These are phyloP conservation scores for Chaetomium fimeti DNA, from an alignment of 495 filamentous ascomycete genomes.

Conservation along the genomic window DNA sequence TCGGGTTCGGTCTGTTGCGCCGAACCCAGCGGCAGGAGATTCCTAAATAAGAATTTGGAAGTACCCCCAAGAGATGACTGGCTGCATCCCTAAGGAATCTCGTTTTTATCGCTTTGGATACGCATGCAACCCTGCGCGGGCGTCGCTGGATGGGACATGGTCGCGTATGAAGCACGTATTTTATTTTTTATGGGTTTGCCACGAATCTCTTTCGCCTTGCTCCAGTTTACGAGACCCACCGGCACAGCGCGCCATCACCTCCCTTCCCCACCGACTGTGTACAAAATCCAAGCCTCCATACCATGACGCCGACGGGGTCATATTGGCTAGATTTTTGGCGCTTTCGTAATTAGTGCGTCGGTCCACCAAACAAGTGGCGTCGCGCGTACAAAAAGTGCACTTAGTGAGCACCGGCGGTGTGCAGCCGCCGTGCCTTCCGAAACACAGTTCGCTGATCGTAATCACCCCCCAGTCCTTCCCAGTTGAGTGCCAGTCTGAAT, in stretches of 20 bases:
- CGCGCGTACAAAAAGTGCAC: background rate
- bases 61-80: background rate
- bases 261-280: background rate
- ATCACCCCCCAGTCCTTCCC: conserved; percentile 9
- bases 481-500: background rate
- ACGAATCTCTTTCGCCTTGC: background rate
- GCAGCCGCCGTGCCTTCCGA: conserved; percentile 8
- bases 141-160: too few species aligned
- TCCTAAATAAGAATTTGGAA: background rate
- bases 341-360: conserved; percentile 11
- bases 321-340: conserved; percentile 5
- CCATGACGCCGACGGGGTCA: background rate
- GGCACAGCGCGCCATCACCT: background rate
- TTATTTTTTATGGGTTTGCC: background rate
- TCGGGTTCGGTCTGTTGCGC: background rate
- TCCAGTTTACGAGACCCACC: background rate
- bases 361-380: background rate
- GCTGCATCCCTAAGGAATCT: background rate
- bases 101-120: background rate
- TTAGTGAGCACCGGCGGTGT: conserved; percentile 13
- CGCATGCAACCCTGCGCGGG: too few species aligned
- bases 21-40: background rate
- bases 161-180: background rate
- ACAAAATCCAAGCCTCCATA: background rate
- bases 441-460: conserved; percentile 14